Evolutionary conservation across 345 rosid genomes (phyloP), one percentile per base, ranked within the genome.

Genomic region (Salix brachista): DNA sequence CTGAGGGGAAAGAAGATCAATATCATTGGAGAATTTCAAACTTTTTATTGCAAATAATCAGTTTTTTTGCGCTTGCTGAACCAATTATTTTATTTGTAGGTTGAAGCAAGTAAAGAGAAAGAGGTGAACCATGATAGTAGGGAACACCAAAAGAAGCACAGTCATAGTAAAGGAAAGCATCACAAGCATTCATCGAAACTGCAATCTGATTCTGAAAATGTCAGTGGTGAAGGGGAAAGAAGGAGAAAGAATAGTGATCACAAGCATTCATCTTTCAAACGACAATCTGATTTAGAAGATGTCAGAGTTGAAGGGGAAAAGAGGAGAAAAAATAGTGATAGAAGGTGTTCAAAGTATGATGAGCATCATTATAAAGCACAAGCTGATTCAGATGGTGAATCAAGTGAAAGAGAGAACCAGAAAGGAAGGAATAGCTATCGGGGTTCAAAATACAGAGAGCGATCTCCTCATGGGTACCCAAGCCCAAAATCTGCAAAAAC

Each of bases 31-130:
- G 26, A 23, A 58, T 58, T n/a, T n/a, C 62, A n/a, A 58, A n/a
- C 4, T 9, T 1, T 9, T 58, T 58, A n/a, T 23, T n/a, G 28
- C 23, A 58, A 58, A 58, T 23, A 23, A 10, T n/a, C 62, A 10
- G 28, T 58, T 58, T 58, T 32, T 58, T 26, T 58, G 28, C 62
- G 2, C 28, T 11, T 58, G 62, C 62, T 58, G 62, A 58, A 23
- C 62, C 62, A 58, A 4, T n/a, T 26, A 58, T 58, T 30, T 66
- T 1, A 34, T 70, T 74, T 77, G 68, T 65, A 91, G 97, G 89
- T 82, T 41, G 84, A 84, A 84, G 87, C 77, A 52, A 85, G 81
- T 72, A 86, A 84, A 64, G 81, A 78, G 71, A 86, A 85, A 81
- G 88, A 82, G 61, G 84, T 85, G 79, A 70, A 79, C 73, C 67